phyloP scores from a whole-genome alignment of 129 eudicot genomes.

The Solidago caesia region DNA sequence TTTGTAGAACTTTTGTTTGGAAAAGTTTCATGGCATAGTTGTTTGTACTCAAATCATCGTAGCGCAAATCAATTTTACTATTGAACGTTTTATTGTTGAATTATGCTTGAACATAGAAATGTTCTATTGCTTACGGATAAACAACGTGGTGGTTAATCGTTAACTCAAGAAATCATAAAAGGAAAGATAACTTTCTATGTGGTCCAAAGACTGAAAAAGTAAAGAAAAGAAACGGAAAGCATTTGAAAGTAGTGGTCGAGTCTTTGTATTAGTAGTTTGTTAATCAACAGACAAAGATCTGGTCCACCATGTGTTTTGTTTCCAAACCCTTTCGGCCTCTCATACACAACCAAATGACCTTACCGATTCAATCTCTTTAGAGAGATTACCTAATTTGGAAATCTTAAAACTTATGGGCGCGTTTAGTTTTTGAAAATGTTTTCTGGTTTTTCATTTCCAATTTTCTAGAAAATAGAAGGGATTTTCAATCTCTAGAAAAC shows the following conservation, averaged over 20 bases:
- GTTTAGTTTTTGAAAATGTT: no score
- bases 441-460: no score
- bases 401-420: no score
- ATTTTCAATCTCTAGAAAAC: no score
- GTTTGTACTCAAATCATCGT: not conserved
- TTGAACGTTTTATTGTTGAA: not conserved
- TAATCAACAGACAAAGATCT: constrained; percentile 15
- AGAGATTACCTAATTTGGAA: not conserved
- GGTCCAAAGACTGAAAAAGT: not conserved
- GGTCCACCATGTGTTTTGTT: constrained; percentile 33
- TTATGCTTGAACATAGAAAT: not conserved
- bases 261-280: constrained; percentile 14
- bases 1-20: not conserved
- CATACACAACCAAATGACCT: not conserved
- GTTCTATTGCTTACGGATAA: not conserved
- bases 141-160: not conserved
- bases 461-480: no score
- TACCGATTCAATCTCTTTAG: no score
- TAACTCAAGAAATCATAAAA: not conserved
- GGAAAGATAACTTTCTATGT: not conserved
- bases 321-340: constrained; percentile 5
- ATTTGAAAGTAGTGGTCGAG: constrained; percentile 20
- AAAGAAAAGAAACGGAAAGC: not conserved
- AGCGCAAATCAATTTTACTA: not conserved
- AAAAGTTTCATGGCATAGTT: not conserved